phyloP scores from a whole-genome alignment of 805 yeast genomes.

The Ogataea henricii region DNA sequence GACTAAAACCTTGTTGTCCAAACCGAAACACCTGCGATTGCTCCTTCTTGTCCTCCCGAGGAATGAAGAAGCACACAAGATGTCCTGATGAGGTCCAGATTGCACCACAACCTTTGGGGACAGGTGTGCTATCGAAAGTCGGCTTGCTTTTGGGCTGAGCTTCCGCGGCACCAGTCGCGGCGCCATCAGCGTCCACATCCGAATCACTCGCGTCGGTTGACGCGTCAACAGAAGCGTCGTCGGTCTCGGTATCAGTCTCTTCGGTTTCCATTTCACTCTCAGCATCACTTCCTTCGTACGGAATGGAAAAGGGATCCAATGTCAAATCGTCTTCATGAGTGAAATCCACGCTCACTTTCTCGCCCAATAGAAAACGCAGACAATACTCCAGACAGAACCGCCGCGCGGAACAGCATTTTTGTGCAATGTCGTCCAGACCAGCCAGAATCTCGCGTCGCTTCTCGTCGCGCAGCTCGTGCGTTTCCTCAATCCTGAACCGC shows the following conservation, averaged over 20 bases:
- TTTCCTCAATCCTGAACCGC: slow-evolving; percentile 71
- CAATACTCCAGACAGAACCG: slow-evolving; percentile 80
- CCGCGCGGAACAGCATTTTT: slow-evolving; percentile 54
- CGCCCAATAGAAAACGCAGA: slow-evolving; percentile 79
- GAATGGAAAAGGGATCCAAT: slow-evolving; percentile 33
- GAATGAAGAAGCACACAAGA: slow-evolving; percentile 79
- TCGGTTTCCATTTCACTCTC: slow-evolving; percentile 5
- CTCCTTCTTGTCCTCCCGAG: slow-evolving; percentile 47
- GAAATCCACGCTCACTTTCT: slow-evolving; percentile 53
- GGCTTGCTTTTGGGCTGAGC: slow-evolving; percentile 24
- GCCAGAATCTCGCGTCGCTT: slow-evolving; percentile 52
- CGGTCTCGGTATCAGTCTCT: slow-evolving; percentile 14
- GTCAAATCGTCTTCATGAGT: slow-evolving; percentile 33
- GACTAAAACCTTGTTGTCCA: slow-evolving; percentile 56
- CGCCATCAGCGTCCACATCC: slow-evolving; percentile 28
- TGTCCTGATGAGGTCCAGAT: slow-evolving; percentile 80
- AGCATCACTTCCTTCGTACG: slow-evolving; percentile 32
- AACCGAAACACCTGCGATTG: slow-evolving; percentile 45
- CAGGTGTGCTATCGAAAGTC: slow-evolving; percentile 76
- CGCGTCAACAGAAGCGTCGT: slow-evolving; percentile 10
- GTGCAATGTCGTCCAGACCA: slow-evolving; percentile 56
- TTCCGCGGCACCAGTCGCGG: slow-evolving; percentile 19
- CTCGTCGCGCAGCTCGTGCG: slow-evolving; percentile 59
- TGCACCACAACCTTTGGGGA: slow-evolving; percentile 94
- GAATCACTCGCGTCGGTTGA: slow-evolving; percentile 26